Conservation (phyloP, 371 early-diverging fungal species). For the Apophysomyces elegans region DNA sequence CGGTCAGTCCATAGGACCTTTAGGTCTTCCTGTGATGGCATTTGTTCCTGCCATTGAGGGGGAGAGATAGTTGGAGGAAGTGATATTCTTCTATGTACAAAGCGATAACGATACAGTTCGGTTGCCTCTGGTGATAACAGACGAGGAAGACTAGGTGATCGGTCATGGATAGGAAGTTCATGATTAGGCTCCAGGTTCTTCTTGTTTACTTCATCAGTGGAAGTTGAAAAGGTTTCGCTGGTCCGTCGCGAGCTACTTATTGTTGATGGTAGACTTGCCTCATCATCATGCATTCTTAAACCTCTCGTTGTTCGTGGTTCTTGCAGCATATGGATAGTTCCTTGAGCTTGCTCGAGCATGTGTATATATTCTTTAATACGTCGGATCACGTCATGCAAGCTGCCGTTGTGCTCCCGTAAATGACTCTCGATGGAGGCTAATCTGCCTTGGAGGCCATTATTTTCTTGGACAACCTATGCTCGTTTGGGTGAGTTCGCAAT, state of each 20-base stretch:
- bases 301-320: background rate
- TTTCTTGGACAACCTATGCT: slow-evolving; percentile 41
- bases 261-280: background rate
- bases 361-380: slow-evolving; percentile 44
- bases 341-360: slow-evolving; percentile 51
- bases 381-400: slow-evolving; percentile 30
- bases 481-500: background rate
- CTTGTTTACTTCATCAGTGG: slow-evolving; percentile 25
- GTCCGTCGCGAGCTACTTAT: slow-evolving; percentile 22
- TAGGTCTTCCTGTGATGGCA: background rate
- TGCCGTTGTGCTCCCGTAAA: slow-evolving; percentile 39
- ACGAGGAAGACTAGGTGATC: background rate
- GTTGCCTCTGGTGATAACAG: background rate
- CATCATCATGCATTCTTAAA: background rate
- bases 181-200: background rate
- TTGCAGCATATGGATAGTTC: slow-evolving; percentile 35
- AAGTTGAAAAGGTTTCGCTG: slow-evolving; percentile 24
- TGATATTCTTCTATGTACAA: background rate
- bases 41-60: background rate
- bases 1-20: background rate
- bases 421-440: slow-evolving; percentile 30
- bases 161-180: background rate
- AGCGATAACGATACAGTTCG: background rate
- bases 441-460: slow-evolving; percentile 36
- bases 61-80: background rate